These are phyloP conservation scores for Mariannaea sp. DNA, from an alignment of 2,329 filamentous ascomycete genomes.

Conservation along the genomic window DNA sequence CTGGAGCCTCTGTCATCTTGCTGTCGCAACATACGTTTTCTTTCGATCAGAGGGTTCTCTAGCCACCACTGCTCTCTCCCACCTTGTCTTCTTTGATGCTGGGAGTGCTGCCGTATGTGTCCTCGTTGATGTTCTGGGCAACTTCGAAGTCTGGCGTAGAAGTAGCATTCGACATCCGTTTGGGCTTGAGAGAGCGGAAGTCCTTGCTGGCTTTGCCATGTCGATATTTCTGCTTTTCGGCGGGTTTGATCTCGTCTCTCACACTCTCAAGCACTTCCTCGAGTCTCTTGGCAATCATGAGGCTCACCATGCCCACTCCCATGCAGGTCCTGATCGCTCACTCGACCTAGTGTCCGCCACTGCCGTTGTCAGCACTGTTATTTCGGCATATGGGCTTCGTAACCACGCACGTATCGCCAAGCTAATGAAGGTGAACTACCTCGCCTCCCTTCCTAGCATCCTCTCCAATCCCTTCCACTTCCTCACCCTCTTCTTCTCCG, in stretches of 20 bases:
- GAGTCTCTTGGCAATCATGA: constrained; percentile 66
- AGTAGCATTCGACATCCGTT: constrained; percentile 94
- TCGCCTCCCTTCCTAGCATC: constrained; percentile 81
- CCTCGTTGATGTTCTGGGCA: constrained; percentile 87
- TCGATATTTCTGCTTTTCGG: constrained; percentile 97
- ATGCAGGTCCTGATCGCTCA: constrained; percentile 71
- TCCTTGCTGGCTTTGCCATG: constrained; percentile 94
- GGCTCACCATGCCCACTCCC: constrained; percentile 71
- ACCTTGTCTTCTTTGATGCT: constrained; percentile 94
- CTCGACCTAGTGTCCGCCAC: constrained; percentile 82
- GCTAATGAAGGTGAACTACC: constrained; percentile 84
- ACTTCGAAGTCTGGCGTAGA: constrained; percentile 97
- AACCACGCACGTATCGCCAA: constrained; percentile 93
- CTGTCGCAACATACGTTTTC: constrained; percentile 82
- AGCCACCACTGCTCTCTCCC: constrained; percentile 88
- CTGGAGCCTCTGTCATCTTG: constrained; percentile 89
- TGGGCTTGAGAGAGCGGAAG: constrained; percentile 87
- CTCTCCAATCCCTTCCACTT: constrained; percentile 95
- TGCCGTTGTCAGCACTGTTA: constrained; percentile 79
- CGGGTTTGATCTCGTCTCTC: constrained; percentile 91
- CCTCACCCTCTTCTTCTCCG: constrained; percentile 85
- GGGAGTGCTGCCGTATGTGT: constrained; percentile 91
- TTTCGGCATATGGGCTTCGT: constrained; percentile 84
- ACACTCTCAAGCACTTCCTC: constrained; percentile 91
- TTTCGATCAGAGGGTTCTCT: constrained; percentile 85